Base-by-base conservation (phyloP, 768 basidiomycete genomes). In the Tylopilus intermedius region DNA sequence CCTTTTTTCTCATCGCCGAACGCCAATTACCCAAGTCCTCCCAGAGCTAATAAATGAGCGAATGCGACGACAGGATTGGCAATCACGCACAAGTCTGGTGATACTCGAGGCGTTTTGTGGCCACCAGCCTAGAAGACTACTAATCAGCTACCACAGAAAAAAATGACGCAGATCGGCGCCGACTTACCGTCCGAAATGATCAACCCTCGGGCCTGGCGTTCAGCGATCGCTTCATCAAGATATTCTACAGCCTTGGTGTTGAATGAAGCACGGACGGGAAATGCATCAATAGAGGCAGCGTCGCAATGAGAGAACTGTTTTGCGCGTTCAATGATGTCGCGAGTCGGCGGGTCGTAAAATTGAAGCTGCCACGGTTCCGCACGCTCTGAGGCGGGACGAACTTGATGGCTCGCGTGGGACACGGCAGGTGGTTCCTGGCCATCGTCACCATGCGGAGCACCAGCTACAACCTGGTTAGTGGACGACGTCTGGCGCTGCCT, bases 361-460 rank as follows among this genome's bases (percentile, higher is more conserved):
- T 54, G 52, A 6, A 57, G 47, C 6, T 57, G 47, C 43, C 43
- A 57, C 0, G 33, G 56, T 14, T 57, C 47, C 3, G 35, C 8
- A 2, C 39, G 10, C 27, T 43, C 35, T 11, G 41, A 38, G n/a
- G 21, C 18, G 2, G 7, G 8, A 10, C 29, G 3, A 3, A 21
- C 44, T 32, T 9, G 44, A 21, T 6, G 44, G 29, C 13, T 5
- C 1, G 18, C 18, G 18, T 18, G 18, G 18, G 18, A 18, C 18
- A 18, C 18, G 18, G 18, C 18, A 21, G 29, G 18, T 18, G 5
- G n/a, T n/a, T 18, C 11, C 32, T 21, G 44, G 5, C 29, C 18
- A 21, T 45, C 13, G 10, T 7, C 18, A 8, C 30, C 13, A 29
- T 21, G 29, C 5, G 10, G 5, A 32, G 18, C 44, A 18, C 18